Conservation (phyloP, 1,284 basidiomycete genomes). For the Leucoagaricus sp. region DNA sequence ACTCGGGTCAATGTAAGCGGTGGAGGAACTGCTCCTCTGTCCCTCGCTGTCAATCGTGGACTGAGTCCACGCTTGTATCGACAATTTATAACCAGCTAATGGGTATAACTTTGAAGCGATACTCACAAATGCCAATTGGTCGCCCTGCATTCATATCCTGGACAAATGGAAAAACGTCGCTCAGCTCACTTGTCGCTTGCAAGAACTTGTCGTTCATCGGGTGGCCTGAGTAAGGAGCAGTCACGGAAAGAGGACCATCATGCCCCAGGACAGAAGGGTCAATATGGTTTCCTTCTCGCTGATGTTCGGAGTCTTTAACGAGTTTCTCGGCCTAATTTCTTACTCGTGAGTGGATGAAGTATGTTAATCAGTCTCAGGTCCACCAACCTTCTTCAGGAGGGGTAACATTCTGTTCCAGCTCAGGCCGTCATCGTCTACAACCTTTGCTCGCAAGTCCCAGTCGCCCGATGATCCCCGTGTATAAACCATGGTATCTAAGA, state of each 20-base stretch:
- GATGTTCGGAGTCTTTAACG: background rate
- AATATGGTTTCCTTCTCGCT: constrained; percentile 22
- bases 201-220: constrained; percentile 4
- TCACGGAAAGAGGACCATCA: constrained; percentile 25
- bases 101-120: background rate
- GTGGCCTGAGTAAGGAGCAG: constrained; percentile 20
- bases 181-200: background rate
- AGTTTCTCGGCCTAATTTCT: background rate
- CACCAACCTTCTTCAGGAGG: constrained; percentile 4
- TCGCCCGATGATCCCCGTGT: constrained; percentile 29
- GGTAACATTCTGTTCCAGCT: constrained; percentile 13
- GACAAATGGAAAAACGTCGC: constrained; percentile 7
- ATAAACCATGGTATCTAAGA: constrained; percentile 28
- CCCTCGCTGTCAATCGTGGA: constrained; percentile 28
- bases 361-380: background rate
- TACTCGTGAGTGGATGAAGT: background rate
- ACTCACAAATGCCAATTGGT: constrained; percentile 11
- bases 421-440: constrained; percentile 10
- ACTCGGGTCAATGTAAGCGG: constrained; percentile 36
- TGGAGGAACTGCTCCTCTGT: constrained; percentile 37
- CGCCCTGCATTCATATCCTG: constrained; percentile 9
- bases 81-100: background rate
- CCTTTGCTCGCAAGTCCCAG: constrained; percentile 27
- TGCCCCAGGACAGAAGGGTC: constrained; percentile 26
- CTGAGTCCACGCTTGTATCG: constrained; percentile 11